A percentile compares a stretch with the other conserved stretches of the same genome.
These are phyloP conservation scores for Hypoxylon fragiforme DNA, from an alignment of 495 filamentous ascomycete genomes.

Conservation along the genomic window DNA sequence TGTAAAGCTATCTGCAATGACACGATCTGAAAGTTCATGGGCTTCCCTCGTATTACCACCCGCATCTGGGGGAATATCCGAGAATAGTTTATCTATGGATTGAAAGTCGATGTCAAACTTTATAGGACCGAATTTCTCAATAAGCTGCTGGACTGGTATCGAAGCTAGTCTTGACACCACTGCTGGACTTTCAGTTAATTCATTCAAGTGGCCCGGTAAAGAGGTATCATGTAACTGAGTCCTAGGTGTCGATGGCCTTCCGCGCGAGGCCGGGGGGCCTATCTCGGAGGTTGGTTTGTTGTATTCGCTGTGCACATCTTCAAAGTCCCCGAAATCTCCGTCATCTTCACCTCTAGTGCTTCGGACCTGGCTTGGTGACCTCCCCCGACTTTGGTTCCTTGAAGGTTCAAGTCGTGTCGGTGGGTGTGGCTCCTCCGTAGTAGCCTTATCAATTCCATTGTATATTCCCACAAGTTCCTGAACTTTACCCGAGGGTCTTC, in stretches of 20 bases:
- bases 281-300: constrained; percentile 26
- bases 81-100: constrained; percentile 52
- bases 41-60: neutral
- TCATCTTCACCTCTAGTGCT: constrained; percentile 33
- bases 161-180: neutral
- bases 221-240: constrained; percentile 6
- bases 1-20: constrained; percentile 53
- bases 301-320: constrained; percentile 45
- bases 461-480: constrained; percentile 53
- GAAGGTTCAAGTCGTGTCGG: constrained; percentile 22
- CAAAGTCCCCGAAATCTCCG: constrained; percentile 58
- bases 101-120: constrained; percentile 45
- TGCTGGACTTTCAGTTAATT: neutral
- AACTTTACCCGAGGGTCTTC: constrained; percentile 45
- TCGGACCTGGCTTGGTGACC: constrained; percentile 15
- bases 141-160: constrained; percentile 15
- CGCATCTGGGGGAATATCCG: constrained; percentile 5
- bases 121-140: constrained; percentile 39
- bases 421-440: constrained; percentile 38
- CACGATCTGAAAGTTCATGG: constrained; percentile 37
- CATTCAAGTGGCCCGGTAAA: neutral
- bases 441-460: constrained; percentile 46
- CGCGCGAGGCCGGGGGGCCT: constrained; percentile 5
- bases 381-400: constrained; percentile 1
- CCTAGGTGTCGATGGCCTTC: constrained; percentile 18